A percentile compares a stretch with the other conserved stretches of the same genome.
phyloP scores from a whole-genome alignment of 177 flowering plant genomes.

The Vitis hybrid region DNA sequence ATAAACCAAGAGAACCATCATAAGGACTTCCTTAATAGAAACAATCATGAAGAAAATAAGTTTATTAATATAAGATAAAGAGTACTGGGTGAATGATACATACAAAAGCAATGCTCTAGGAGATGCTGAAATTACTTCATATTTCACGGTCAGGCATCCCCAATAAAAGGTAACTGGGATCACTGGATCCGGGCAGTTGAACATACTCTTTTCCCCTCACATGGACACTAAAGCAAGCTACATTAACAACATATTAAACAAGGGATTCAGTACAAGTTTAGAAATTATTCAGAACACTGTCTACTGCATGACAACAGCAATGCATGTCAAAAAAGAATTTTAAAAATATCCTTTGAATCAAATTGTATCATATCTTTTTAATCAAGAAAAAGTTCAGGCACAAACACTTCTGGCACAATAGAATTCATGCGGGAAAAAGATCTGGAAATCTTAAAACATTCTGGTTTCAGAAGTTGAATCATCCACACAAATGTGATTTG shows the following conservation, averaged over 20 bases:
- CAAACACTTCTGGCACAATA: background rate
- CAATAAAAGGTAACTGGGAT: slow-evolving; percentile 44
- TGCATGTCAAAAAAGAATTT: background rate
- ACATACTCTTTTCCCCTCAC: slow-evolving; percentile 91
- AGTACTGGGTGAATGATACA: too few species aligned
- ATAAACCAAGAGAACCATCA: too few species aligned
- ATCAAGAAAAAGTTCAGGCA: background rate
- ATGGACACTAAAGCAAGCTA: slow-evolving; percentile 85
- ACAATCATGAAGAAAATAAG: too few species aligned
- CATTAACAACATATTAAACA: slow-evolving; percentile 17
- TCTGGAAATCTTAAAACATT: background rate
- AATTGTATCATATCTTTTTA: too few species aligned
- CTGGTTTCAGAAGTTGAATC: background rate
- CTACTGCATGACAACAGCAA: background rate
- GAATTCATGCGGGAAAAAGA: background rate
- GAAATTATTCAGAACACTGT: background rate
- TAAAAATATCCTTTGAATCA: too few species aligned
- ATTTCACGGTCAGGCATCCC: slow-evolving; percentile 47
- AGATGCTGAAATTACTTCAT: slow-evolving; percentile 25
- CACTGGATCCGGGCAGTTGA: slow-evolving; percentile 56
- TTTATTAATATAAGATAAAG: too few species aligned
- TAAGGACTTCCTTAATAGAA: too few species aligned
- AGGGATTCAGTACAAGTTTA: background rate
- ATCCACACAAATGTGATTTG: background rate
- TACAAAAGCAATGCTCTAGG: too few species aligned